phyloP scores from a whole-genome alignment of 352 stramenopile genomes.

The Salisapilia sapeloensis region DNA sequence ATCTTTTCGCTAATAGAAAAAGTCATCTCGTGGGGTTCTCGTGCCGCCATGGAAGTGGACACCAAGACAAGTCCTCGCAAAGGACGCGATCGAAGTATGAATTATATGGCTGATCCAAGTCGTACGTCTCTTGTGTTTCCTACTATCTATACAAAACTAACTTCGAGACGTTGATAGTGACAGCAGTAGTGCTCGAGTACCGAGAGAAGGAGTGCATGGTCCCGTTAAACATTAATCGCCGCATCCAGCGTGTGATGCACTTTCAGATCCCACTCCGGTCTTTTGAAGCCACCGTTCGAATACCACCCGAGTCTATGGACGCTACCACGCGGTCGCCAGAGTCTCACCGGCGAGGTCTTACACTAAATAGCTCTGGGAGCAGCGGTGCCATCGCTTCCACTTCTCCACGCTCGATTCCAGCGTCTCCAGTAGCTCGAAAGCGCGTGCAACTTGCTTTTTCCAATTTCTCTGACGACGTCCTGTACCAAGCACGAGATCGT shows the following conservation, averaged over 20 bases:
- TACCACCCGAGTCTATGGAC: slow-evolving; percentile 16
- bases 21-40: slow-evolving; percentile 24
- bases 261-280: slow-evolving; percentile 71
- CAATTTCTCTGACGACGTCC: slow-evolving; percentile 69
- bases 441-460: slow-evolving; percentile 63
- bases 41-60: neutral
- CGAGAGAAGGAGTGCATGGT: slow-evolving; percentile 74
- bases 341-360: slow-evolving; percentile 3
- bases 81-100: slow-evolving; percentile 10
- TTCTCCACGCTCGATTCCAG: slow-evolving; percentile 70
- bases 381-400: slow-evolving; percentile 9
- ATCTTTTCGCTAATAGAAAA: slow-evolving; percentile 58
- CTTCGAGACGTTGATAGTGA: slow-evolving; percentile 46
- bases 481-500: slow-evolving; percentile 68
- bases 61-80: slow-evolving; percentile 1
- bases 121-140: slow-evolving; percentile 16
- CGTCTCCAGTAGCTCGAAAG: slow-evolving; percentile 47
- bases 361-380: neutral
- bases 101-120: slow-evolving; percentile 45
- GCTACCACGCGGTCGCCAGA: slow-evolving; percentile 3
- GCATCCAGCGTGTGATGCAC: slow-evolving; percentile 81
- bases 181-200: slow-evolving; percentile 73
- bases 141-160: too few species aligned
- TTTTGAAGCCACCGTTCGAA: slow-evolving; percentile 67
- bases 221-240: slow-evolving; percentile 61